These are phyloP conservation scores for Selaginella moellendorffii DNA, from an alignment of 75 land plant genomes.

Conservation along the genomic window DNA sequence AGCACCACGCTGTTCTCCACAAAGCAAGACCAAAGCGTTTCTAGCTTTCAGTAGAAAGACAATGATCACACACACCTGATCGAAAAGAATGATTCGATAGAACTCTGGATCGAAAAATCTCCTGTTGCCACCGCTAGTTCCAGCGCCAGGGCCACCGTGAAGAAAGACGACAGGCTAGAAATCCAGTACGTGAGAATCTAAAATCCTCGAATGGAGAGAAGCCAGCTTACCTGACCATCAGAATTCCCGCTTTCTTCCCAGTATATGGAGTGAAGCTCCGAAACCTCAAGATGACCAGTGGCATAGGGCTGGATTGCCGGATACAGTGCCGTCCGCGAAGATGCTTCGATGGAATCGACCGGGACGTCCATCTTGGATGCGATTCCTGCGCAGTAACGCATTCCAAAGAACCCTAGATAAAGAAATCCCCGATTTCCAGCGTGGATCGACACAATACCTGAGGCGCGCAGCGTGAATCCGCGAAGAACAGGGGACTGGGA, in stretches of 20 bases:
- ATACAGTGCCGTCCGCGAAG: no score
- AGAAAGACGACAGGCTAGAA: constrained; percentile 79
- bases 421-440: no score
- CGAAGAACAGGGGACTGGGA: no score
- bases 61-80: no score
- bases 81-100: constrained; percentile 75
- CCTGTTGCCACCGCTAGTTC: constrained; percentile 53
- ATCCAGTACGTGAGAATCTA: background rate
- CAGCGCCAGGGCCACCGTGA: constrained; percentile 97
- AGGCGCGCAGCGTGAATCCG: no score
- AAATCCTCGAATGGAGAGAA: background rate
- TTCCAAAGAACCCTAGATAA: no score
- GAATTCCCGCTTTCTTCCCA: constrained; percentile 94
- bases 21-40: background rate
- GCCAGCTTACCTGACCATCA: constrained; percentile 23
- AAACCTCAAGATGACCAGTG: constrained; percentile 66
- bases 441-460: no score
- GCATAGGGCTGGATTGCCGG: constrained; percentile 27
- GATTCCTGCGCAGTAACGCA: no score
- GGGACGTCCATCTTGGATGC: no score
- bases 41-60: no score
- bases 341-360: no score
- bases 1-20: constrained; percentile 26
- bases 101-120: constrained; percentile 82
- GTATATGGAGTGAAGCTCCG: constrained; percentile 69